Evolutionary conservation across 78 protist genomes (phyloP), one percentile per base, ranked within the genome.

Genomic region (Tieghemostelium lacteum): DNA sequence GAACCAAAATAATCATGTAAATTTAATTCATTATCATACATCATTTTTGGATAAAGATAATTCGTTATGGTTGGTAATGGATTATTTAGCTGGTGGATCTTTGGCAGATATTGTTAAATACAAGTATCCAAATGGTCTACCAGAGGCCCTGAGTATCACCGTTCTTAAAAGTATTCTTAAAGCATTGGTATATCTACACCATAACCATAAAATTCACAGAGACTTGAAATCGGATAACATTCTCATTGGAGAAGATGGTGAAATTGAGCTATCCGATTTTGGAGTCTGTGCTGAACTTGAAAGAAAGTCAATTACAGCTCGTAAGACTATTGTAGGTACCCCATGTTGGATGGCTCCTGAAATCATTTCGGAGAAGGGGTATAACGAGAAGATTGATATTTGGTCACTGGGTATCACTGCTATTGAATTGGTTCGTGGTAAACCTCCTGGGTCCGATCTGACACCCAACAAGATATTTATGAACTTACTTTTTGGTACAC

Each of bases 311-410:
- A 42, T 24, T 29, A 28, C 61, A 7, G 19, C 28, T 28, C 6
- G 91, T 20, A 83, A 83, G 36, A 94, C 96, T 19, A 54, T 94
- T 28, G 92, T 92, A 40, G 97, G 97, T 22, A 87, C 97, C 28
- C 97, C 96, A 2, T 92, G 88, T 57, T 96, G 97, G 97, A 96
- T 96, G 96, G 92, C 95, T 12, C 97, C 97, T 42, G 86, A 83
- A 58, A 83, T 83, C 24, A 83, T 83, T 19, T 67, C 91, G 0
- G 91, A 83, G 31, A 71, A 73, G 20, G 91, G 91, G 8, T 83
- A 83, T 29, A 69, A 69, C 36, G 67, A 83, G 58, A 50, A 49
- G 3, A 78, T 83, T 26, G 91, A 83, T 58, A 83, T 83, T 10
- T 83, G 91, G 91, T 83, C 91, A 28, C 69, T 83, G 37, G 91